A percentile compares a stretch with the other conserved stretches of the same genome.
Conservation (phyloP, 78 protist genomes). For the Chrysochromulina tobinii region DNA sequence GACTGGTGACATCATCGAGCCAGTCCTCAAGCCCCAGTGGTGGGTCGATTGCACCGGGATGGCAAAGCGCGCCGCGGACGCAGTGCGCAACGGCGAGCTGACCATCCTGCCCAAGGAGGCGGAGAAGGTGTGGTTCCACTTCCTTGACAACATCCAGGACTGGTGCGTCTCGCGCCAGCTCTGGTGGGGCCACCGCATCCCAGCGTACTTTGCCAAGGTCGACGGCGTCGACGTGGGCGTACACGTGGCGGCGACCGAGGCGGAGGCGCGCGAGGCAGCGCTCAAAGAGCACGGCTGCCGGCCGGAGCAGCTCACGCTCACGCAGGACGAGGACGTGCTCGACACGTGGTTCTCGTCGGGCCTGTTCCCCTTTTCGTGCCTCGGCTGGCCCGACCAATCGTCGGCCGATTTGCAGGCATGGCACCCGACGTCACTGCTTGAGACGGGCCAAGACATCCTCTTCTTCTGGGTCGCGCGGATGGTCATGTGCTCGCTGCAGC, state of each 20-base stretch:
- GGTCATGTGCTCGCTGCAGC: slow-evolving; percentile 91
- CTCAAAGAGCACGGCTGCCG: slow-evolving; percentile 39
- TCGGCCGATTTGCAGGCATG: slow-evolving; percentile 30
- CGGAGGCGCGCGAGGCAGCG: slow-evolving; percentile 73
- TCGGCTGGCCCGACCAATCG: slow-evolving; percentile 95
- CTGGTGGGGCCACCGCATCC: slow-evolving; percentile 99
- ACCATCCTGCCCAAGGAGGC: slow-evolving; percentile 72
- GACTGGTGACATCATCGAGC: slow-evolving; percentile 65
- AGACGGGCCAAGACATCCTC: slow-evolving; percentile 99
- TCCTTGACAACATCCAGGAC: slow-evolving; percentile 81
- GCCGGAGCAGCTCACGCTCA: slow-evolving; percentile 51
- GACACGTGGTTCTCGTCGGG: slow-evolving; percentile 99
- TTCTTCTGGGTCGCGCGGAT: slow-evolving; percentile 99
- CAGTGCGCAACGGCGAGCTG: slow-evolving; percentile 56
- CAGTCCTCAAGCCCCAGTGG: slow-evolving; percentile 93
- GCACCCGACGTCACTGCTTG: slow-evolving; percentile 94
- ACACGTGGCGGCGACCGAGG: slow-evolving; percentile 55
- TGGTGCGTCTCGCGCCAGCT: slow-evolving; percentile 96
- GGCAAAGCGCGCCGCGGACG: slow-evolving; percentile 54
- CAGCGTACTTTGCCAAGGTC: slow-evolving; percentile 84
- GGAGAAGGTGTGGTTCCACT: slow-evolving; percentile 53
- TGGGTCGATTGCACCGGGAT: slow-evolving; percentile 77
- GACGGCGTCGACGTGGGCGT: slow-evolving; percentile 14
- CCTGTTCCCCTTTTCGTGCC: slow-evolving; percentile 95
- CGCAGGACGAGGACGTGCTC: slow-evolving; percentile 98